Evolutionary conservation across 2,329 filamentous ascomycete species (phyloP).

Genomic region (Didymosphaeria variabile): DNA sequence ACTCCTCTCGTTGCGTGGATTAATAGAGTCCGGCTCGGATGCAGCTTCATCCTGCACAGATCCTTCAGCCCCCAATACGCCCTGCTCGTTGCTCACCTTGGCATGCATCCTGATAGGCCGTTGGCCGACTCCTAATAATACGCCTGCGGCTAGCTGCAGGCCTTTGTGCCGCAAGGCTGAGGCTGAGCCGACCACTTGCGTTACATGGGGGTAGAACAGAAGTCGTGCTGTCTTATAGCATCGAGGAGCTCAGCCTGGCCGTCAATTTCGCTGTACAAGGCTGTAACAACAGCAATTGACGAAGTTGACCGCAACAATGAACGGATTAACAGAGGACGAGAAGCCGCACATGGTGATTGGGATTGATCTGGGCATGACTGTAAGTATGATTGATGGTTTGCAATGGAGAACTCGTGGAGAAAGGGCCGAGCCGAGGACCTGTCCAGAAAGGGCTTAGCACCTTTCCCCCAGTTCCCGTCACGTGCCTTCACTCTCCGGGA

Average conservation of each 20-base stretch:
- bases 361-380: conserved; percentile 51
- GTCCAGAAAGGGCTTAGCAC: conserved; percentile 4
- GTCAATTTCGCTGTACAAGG: conserved; percentile 9
- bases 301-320: conserved; percentile 23
- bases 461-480: too few species aligned
- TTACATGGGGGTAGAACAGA: conserved; percentile 4
- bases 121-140: conserved; percentile 7
- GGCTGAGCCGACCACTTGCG: conserved; percentile 18
- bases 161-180: conserved; percentile 37
- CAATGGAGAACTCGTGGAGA: neutral
- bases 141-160: neutral
- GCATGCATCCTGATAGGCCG: neutral
- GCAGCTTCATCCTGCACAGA: neutral
- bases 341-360: conserved; percentile 46
- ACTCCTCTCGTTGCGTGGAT: neutral
- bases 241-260: conserved; percentile 4
- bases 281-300: conserved; percentile 6
- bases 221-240: conserved; percentile 24
- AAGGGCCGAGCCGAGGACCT: neutral
- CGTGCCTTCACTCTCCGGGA: too few species aligned
- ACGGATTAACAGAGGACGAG: conserved; percentile 24
- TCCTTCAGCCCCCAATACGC: conserved; percentile 14
- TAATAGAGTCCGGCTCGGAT: neutral
- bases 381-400: conserved; percentile 28
- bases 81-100: neutral